Base-by-base conservation (phyloP, 805 yeast genomes). In the Kodamaea kaohsiungensis region DNA sequence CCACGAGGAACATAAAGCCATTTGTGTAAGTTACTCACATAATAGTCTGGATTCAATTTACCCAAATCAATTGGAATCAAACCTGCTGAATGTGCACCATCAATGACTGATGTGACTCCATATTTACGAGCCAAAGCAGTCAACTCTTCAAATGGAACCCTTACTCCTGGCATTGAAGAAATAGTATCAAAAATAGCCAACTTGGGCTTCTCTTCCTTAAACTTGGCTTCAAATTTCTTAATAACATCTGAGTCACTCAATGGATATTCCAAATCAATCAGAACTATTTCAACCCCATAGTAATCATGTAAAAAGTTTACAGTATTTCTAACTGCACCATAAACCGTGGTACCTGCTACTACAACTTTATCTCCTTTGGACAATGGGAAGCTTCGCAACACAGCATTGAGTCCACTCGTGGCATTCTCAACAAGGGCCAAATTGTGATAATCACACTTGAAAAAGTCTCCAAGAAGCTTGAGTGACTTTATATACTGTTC, bases 81-180 rank as follows among this genome's bases (percentile, higher is more conserved):
- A 0, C 93, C 93, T 37, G 83, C 73, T 1, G 83, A 80, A 63
- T 88, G 93, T 4, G 92, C 93, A 12, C 88, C 93, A 65, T 88
- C 93, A 22, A 88, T 77, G 43, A 85, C 67, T 2, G 89, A 81
- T 46, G 84, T 56, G 3, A 82, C 80, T 12, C 69, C 66, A 48
- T 81, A 67, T 49, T 78, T 66, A 12, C 69, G 65, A 57, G 90
- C 83, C 43, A 81, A 60, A 6, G 64, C 56, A 2, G 76, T 71
- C 46, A 87, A 58, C 50, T 71, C 63, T 55, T 77, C 76, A 65
- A 76, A 87, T 0, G 95, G 93, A 27, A 86, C 59, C 18, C 66
- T 60, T 3, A 79, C 79, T 7, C 86, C 86, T 1, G 95, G 93
- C 82, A 80, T 77, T 0, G 91, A 86, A 18, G 81, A 68, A 30